Percentiles rank a stretch among this genome's conserved stretches.
These are phyloP conservation scores for Fusarium pseudonygamai DNA, from an alignment of 2,329 filamentous ascomycete species.

Conservation along the genomic window DNA sequence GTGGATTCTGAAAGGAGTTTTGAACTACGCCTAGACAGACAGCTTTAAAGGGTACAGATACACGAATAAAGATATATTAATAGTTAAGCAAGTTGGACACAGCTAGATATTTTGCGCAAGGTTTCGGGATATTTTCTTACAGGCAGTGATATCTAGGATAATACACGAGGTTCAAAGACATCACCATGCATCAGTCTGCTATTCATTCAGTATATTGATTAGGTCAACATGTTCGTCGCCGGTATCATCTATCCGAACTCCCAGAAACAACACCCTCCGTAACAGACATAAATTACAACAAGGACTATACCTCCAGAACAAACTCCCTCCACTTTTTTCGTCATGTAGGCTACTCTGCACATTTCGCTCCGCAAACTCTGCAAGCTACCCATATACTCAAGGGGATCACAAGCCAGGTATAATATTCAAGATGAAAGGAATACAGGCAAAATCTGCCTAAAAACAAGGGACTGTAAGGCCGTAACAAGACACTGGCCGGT, in stretches of 20 bases:
- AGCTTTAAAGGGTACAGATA: neutral
- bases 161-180: neutral
- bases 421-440: slow-evolving; percentile 17
- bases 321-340: slow-evolving; percentile 11
- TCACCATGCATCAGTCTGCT: neutral
- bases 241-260: slow-evolving; percentile 41
- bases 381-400: slow-evolving; percentile 3
- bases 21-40: slow-evolving; percentile 53
- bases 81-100: neutral
- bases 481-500: neutral
- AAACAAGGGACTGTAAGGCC: slow-evolving; percentile 15
- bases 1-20: slow-evolving; percentile 72
- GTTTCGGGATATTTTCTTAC: neutral
- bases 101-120: neutral
- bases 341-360: slow-evolving; percentile 6
- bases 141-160: neutral
- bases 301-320: slow-evolving; percentile 6
- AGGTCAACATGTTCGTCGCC: slow-evolving; percentile 37
- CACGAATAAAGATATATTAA: slow-evolving; percentile 31
- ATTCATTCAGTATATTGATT: slow-evolving; percentile 32
- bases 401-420: slow-evolving; percentile 21
- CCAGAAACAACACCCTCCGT: slow-evolving; percentile 13
- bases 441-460: slow-evolving; percentile 20
- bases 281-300: slow-evolving; percentile 8
- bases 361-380: neutral